Percentiles rank a stretch among this genome's conserved stretches.
phyloP scores from a whole-genome alignment of 1,284 basidiomycete genomes.

The Apiotrichum laibachii region DNA sequence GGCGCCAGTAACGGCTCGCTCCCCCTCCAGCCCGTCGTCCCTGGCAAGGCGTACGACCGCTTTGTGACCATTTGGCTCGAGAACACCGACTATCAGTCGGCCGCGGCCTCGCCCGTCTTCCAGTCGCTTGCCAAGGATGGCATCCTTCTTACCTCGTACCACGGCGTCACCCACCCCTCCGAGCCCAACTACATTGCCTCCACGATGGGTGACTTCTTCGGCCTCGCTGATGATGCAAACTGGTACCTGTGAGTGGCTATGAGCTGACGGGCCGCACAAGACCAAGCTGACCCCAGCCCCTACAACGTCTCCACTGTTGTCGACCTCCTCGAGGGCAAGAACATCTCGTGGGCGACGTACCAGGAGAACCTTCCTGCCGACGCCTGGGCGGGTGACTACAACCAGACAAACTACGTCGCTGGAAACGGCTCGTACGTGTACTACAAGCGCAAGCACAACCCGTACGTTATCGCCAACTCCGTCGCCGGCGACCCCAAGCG shows the following conservation, averaged over 20 bases:
- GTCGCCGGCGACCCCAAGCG: constrained; percentile 54
- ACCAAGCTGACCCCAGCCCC: constrained; percentile 12
- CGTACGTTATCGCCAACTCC: constrained; percentile 59
- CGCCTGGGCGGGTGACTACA: constrained; percentile 55
- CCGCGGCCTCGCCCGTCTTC: constrained; percentile 53
- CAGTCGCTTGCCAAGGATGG: constrained; percentile 57
- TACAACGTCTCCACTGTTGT: constrained; percentile 59
- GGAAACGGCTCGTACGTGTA: constrained; percentile 50
- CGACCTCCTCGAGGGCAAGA: constrained; percentile 63
- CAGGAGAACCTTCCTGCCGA: constrained; percentile 63
- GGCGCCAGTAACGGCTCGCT: constrained; percentile 54
- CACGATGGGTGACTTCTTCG: constrained; percentile 30
- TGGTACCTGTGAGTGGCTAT: constrained; percentile 26
- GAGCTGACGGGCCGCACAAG: too few species aligned
- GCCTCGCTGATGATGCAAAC: constrained; percentile 55
- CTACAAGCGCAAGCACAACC: constrained; percentile 61
- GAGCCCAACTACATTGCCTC: constrained; percentile 28
- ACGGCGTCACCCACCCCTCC: constrained; percentile 58
- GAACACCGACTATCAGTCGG: constrained; percentile 58
- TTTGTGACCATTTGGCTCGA: constrained; percentile 51
- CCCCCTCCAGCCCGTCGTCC: constrained; percentile 46
- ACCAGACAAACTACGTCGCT: constrained; percentile 56
- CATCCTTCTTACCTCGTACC: constrained; percentile 58
- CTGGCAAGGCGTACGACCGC: constrained; percentile 58
- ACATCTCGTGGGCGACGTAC: constrained; percentile 53